Base-by-base conservation (phyloP, 371 early-diverging fungal species). In the Rhizopus delemar region DNA sequence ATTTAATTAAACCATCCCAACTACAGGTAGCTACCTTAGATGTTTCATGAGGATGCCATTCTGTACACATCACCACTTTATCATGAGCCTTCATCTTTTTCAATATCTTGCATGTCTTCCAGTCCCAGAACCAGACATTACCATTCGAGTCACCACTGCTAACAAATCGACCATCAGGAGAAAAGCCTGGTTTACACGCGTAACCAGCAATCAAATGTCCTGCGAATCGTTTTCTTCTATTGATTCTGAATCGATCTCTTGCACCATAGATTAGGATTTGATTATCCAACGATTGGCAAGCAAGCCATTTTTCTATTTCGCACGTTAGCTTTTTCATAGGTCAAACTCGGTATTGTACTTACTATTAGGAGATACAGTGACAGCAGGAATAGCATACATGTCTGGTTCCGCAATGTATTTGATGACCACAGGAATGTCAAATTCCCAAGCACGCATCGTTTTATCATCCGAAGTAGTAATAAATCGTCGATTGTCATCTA, bases 401-500 rank as follows among this genome's bases (percentile, higher is more conserved):
- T 88, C 86, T 4, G 97, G 94, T 55, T 99, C 98, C 9, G 97
- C 95, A 65, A 96, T 87, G 62, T 94, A 93, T 78, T 96, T 95
- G 81, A 99, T 94, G 41, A 94, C 95, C 8, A 97, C 95, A 3
- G 98, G 98, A 59, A 97, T 96, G 65, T 92, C 97, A 66, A 83
- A 94, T 80, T 99, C 99, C 98, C 98, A 99, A 35, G 91, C 95
- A 53, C 98, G 85, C 72, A 99, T 73, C 5, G 94, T 93, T 74
- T 97, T 97, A 81, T 99, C 99, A 71, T 97, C 97, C 11, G 92
- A 90, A 1, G 97, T 95, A 5, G 95, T 91, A 41, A 99, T 90
- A 68, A 97, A 99, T 51, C 95, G 86, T 57, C 95, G 78, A 71
- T 92, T 92, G 3, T 94, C 91, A 63, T 97, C 96, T 6, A 97